Conservation (phyloP, 2,329 filamentous ascomycete genomes). For the Grosmannia serpens region DNA sequence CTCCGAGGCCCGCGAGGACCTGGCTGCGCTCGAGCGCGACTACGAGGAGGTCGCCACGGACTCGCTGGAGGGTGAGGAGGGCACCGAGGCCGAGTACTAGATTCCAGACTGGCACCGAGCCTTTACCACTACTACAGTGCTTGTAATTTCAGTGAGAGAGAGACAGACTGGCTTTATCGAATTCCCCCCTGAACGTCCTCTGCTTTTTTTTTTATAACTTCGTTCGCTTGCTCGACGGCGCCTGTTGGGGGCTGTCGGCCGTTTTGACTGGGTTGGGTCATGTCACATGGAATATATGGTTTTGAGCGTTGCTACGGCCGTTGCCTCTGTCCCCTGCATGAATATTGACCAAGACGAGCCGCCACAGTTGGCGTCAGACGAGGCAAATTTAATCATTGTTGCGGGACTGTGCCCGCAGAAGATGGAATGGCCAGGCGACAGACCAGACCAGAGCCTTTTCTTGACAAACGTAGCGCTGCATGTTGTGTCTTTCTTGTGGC, state of each 20-base stretch:
- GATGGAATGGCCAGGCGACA: too few species aligned
- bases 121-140: background rate
- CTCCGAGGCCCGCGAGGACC: constrained; percentile 95
- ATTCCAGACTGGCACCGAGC: background rate
- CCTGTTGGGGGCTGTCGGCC: background rate
- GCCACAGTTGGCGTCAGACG: background rate
- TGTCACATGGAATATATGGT: background rate
- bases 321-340: background rate
- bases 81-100: constrained; percentile 86
- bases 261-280: background rate
- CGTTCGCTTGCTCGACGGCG: background rate
- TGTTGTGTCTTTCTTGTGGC: background rate
- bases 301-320: background rate
- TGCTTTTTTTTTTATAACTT: background rate
- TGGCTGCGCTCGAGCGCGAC: constrained; percentile 94
- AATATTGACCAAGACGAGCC: background rate
- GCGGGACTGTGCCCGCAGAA: background rate
- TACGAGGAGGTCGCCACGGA: constrained; percentile 98
- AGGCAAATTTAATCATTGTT: background rate
- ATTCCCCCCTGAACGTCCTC: background rate
- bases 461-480: background rate
- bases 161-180: constrained; percentile 1
- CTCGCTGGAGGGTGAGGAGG: constrained; percentile 78
- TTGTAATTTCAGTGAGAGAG: constrained; percentile 3
- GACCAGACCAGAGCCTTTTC: background rate